Conservation (phyloP, 192 early-diverging fungal genomes). For the Kickxella alabastrina region DNA sequence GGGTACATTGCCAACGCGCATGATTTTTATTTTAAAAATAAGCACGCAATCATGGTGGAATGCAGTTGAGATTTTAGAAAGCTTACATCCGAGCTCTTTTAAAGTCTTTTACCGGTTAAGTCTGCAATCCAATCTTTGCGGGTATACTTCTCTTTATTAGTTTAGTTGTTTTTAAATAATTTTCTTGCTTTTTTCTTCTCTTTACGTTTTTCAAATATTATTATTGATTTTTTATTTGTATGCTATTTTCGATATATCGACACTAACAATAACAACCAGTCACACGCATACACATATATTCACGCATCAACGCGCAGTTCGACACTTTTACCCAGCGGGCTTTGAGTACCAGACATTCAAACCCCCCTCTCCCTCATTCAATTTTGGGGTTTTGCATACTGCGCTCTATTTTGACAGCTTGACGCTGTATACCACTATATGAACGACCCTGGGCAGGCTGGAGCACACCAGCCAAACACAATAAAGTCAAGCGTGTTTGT, state of each 20-base stretch:
- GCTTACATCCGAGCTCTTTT: not conserved
- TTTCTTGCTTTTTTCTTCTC: not conserved
- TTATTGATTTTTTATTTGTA: not conserved
- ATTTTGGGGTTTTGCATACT: not conserved
- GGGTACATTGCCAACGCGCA: not conserved
- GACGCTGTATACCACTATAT: not conserved
- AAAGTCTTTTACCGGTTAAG: no score
- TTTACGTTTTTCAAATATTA: not conserved
- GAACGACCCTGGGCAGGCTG: not conserved
- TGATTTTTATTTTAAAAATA: no score
- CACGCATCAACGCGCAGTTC: not conserved
- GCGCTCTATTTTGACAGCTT: not conserved
- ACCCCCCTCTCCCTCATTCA: slow-evolving; percentile 6
- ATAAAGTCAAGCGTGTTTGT: slow-evolving; percentile 38
- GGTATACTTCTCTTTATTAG: no score
- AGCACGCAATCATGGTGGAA: no score
- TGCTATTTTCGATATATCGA: no score
- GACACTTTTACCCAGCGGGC: not conserved
- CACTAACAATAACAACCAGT: no score
- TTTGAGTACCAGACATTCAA: not conserved
- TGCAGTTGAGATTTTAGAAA: not conserved
- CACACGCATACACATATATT: no score
- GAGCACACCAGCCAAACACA: slow-evolving; percentile 3
- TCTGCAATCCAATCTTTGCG: no score
- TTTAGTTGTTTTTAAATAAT: not conserved